Percentiles rank a stretch among this genome's conserved stretches.
Evolutionary conservation across 2,329 filamentous ascomycete genomes (phyloP).

Genomic region (Colletotrichum horii): DNA sequence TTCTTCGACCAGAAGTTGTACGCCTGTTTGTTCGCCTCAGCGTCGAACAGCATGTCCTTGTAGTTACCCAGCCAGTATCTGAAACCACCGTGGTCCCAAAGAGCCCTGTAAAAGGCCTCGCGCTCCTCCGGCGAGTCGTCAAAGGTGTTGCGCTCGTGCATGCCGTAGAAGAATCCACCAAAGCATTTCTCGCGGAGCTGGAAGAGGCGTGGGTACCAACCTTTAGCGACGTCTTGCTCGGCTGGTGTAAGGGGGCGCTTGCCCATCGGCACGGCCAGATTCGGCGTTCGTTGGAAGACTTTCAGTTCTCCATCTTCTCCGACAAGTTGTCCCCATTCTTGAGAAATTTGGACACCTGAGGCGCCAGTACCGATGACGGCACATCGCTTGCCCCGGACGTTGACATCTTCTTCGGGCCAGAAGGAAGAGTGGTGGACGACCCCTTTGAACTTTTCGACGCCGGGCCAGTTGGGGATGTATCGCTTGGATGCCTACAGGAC

Average conservation of each 20-base stretch:
- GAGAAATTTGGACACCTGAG: slow-evolving; percentile 67
- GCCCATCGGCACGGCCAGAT: slow-evolving; percentile 66
- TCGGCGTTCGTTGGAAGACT: slow-evolving; percentile 73
- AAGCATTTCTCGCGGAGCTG: slow-evolving; percentile 56
- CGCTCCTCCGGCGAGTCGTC: slow-evolving; percentile 57
- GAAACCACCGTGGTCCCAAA: slow-evolving; percentile 60
- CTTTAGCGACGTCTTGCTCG: slow-evolving; percentile 54
- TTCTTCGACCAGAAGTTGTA: slow-evolving; percentile 63
- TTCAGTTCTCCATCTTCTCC: slow-evolving; percentile 55
- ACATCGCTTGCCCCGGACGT: slow-evolving; percentile 61
- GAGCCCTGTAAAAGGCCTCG: slow-evolving; percentile 50
- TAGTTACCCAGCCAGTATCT: slow-evolving; percentile 59
- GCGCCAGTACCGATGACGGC: slow-evolving; percentile 70
- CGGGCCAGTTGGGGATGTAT: slow-evolving; percentile 66
- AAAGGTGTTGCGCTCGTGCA: slow-evolving; percentile 57
- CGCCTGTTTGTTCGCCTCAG: slow-evolving; percentile 53
- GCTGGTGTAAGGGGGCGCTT: slow-evolving; percentile 36
- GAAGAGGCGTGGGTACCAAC: slow-evolving; percentile 56
- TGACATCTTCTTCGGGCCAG: slow-evolving; percentile 63
- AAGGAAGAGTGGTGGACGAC: slow-evolving; percentile 63
- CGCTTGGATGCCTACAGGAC: slow-evolving; percentile 54
- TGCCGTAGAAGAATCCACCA: slow-evolving; percentile 63
- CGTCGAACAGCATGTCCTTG: slow-evolving; percentile 52
- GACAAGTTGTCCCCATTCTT: slow-evolving; percentile 53
- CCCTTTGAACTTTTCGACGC: slow-evolving; percentile 65